Base-by-base conservation (phyloP, 331 rosid species). In the Quercus phellos region DNA sequence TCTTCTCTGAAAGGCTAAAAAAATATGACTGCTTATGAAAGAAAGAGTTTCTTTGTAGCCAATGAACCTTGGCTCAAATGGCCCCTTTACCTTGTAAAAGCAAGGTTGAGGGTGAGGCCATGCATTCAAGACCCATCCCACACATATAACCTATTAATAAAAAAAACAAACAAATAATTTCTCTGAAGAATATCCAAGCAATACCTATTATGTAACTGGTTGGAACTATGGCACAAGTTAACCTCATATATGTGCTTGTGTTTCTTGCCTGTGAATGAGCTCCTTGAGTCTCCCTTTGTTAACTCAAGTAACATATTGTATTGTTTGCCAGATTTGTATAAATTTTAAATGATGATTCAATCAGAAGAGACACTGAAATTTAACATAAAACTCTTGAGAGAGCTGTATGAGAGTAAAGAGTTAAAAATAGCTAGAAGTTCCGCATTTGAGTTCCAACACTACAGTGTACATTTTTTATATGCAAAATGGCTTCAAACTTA, bases 401-500 rank as follows among this genome's bases (percentile, higher is more conserved):
- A 60, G 38, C 35, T 26, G 35, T 24, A 26, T 60, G 35, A 60
- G 64, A 22, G 1, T 26, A 27, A 16, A 21, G 21, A n/a, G 61
- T 55, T 55, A 22, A 2, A 55, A 55, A 55, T 55, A 8, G 13
- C 61, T n/a, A 6, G 11, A n/a, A 55, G 7, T 6, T 55, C 59
- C 5, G 19, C 7, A 43, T 7, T 69, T 74, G 77, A 51, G 54
- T 75, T 27, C 17, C 34, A 38, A 56, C 29, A 26, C 13, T 27
- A 6, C 34, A 56, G 16, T 68, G 13, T n/a, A 63, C 68, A 78
- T 51, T 29, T 73, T 73, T 13, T 70, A 34, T 53, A 19, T 67
- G 73, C 76, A 35, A 70, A 43, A 43, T 74, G 70, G 22, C 72
- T 43, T 42, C 63, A 74, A 55, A 21, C 51, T 72, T 75, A 71